Base-by-base conservation (phyloP, 2,329 filamentous ascomycete species). In the Cylindrodendrum hubeiense region DNA sequence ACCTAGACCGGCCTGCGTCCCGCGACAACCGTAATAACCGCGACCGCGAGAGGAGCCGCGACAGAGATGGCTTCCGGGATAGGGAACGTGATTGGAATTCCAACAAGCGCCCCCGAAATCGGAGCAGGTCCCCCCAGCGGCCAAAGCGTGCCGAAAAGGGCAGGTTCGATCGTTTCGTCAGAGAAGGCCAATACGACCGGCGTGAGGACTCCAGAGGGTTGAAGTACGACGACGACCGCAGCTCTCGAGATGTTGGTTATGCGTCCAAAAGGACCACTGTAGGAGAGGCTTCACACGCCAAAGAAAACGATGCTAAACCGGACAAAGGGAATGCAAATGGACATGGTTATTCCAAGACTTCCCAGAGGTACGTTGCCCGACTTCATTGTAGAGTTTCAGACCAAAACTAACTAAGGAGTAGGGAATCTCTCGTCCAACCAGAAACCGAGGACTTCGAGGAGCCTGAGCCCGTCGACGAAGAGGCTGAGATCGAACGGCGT, bases 401-500 rank as follows among this genome's bases (percentile, higher is more conserved):
- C 13, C 6, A 49, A 7, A 15, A 37, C 70, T 75, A 33, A 76
- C 52, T 22, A 19, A 10, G 19, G n/a, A 26, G 17, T 30, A 75
- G 67, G 33, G 60, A 65, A 50, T 30, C 54, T 34, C 41, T 56
- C 30, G 63, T 67, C 57, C 65, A 70, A 76, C 50, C 49, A 50
- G 81, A 76, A 69, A 76, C 75, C 10, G 78, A 80, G 69, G 83
- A 87, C 66, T 83, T 80, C 69, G 83, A 86, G 66, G 85, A 87
- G 69, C 82, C 86, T 60, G 84, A 89, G 71, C 85, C 87, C n/a
- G 77, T 94, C 71, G 92, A 97, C 78, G 93, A 97, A 82, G 92
- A 92, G 67, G 90, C 92, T 71, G 86, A 95, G 75, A 92, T 97
- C 74, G 93, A 97, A 79, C 91, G 94, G 74, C 92, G 95, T 60